A percentile compares a stretch with the other conserved stretches of the same genome.
Evolutionary conservation across 2,329 filamentous ascomycete genomes (phyloP).

Genomic region (Metarhizium brunneum): DNA sequence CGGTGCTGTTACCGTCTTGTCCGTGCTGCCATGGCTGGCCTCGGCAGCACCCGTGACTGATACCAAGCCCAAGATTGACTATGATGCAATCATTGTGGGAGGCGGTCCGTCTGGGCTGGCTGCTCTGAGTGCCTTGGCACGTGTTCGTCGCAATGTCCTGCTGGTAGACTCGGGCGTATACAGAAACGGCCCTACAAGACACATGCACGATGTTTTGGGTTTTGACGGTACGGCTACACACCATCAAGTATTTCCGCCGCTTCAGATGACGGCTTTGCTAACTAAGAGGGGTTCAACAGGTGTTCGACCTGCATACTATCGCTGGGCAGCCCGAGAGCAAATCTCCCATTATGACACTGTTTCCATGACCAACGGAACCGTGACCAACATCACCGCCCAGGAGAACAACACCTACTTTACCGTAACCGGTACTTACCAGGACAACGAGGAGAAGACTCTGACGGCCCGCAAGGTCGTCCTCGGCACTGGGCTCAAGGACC

Average conservation of each 20-base stretch:
- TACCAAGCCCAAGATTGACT: slow-evolving; percentile 17
- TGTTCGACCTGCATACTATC: slow-evolving; percentile 44
- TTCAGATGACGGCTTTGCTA: neutral
- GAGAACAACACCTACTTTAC: slow-evolving; percentile 36
- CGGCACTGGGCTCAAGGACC: slow-evolving; percentile 46
- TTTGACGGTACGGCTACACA: slow-evolving; percentile 38
- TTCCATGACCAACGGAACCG: slow-evolving; percentile 41
- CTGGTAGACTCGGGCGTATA: slow-evolving; percentile 51
- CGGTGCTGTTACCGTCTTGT: slow-evolving; percentile 5
- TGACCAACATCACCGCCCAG: slow-evolving; percentile 30
- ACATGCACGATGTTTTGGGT: slow-evolving; percentile 53
- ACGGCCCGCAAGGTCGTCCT: slow-evolving; percentile 46
- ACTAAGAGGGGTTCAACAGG: slow-evolving; percentile 25
- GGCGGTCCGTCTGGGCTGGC: slow-evolving; percentile 48
- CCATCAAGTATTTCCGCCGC: too few relatives aligned
- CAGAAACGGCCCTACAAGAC: slow-evolving; percentile 44
- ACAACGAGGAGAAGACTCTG: slow-evolving; percentile 19
- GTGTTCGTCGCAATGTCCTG: slow-evolving; percentile 44
- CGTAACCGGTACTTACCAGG: slow-evolving; percentile 20
- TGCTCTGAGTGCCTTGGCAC: slow-evolving; percentile 46
- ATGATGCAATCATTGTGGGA: slow-evolving; percentile 48
- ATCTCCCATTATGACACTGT: slow-evolving; percentile 41
- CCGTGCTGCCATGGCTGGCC: slow-evolving; percentile 10
- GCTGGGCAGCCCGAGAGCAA: slow-evolving; percentile 42
- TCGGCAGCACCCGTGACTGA: slow-evolving; percentile 7